Base-by-base conservation (phyloP, 306 rosid species). In the Betula pendula region DNA sequence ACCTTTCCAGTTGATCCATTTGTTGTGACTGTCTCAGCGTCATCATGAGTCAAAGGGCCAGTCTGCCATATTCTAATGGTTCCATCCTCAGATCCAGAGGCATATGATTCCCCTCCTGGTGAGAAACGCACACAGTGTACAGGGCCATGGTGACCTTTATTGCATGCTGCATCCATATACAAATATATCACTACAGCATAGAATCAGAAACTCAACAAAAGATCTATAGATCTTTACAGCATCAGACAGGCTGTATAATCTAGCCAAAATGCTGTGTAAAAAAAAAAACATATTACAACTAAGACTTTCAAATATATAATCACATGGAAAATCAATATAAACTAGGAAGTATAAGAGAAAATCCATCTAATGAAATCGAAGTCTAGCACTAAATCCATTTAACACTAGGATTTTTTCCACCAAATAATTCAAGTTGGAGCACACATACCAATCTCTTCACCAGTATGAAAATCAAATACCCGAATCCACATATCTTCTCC, bases 401-500 rank as follows among this genome's bases (percentile, higher is more conserved):
- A 2, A 63, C 69, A 31, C 24, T 29, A 33, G 43, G 22, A 33
- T 33, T 16, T 63, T 56, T 24, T 56, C 40, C 8, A 27, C 12
- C 66, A 59, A 13, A 59, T 25, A 12, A 25, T 12, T 68, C 49
- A 72, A 47, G 40, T 31, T 75, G 49, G 33, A 25, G 38, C 60
- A 71, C 60, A 71, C 90, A 51, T 82, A 96, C 99, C 93, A 55
- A 96, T 96, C 83, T 96, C 99, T n/a, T 89, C 85, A 35, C 99
- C 99, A 1, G 94, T 88, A 78, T 93, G 96, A 76, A 93, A 96
- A 75, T 96, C 99, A 86, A 89, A 91, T 11, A 96, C 91, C 82
- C 68, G 98, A 68, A 96, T 84, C 99, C 99, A 96, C 98, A 96
- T 91, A 66, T 96, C 99, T 85, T 96, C 99, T 82, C 99, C 99